Base-by-base conservation (phyloP, 2,329 filamentous ascomycete species). In the Fusarium poae region DNA sequence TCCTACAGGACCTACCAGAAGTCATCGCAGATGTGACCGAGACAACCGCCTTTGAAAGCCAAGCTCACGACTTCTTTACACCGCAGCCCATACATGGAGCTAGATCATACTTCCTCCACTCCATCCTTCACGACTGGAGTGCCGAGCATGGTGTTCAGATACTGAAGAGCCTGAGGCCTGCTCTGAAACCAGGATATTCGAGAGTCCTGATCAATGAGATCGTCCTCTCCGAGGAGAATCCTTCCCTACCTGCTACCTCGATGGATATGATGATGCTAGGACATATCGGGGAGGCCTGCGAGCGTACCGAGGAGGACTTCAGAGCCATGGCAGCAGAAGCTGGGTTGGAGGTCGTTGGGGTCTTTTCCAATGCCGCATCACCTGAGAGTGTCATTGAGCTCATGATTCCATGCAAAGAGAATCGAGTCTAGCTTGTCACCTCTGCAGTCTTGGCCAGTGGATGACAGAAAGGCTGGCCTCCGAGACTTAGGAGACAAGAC, bases 121-220 rank as follows among this genome's bases (percentile, higher is more conserved):
- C 74, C 74, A 51, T 76, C 43, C 74, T 82, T 2, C 80, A 82
- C 58, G 77, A 81, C 56, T 81, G 79, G 58, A 65, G 74, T 23
- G 78, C 80, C 52, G 70, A 74, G 3, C 74, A 74, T 16, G 75
- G 72, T 27, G 72, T 76, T 2, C 51, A 68, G 23, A 80, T 81
- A 2, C 69, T 81, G 8, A 52, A 69, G 42, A 73, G 71, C 5
- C 49, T 80, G 6, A 57, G 69, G 4, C 63, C 66, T 6, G 77
- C 78, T 11, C 75, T 80, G 73, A 62, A 43, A 40, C 58, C 58
- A 8, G 59, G 68, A 5, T 70, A 70, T 40, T 63, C 56, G 27
- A 64, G 35, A 20, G 25, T 71, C 7, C 25, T 69, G 11, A 39
- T 69, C 29, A 66, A 68, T 18, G 62, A 69, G 35, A 66, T 65